A percentile compares a stretch with the other conserved stretches of the same genome.
Conservation (phyloP, 352 stramenopile genomes). For the Salisapilia sapeloensis region DNA sequence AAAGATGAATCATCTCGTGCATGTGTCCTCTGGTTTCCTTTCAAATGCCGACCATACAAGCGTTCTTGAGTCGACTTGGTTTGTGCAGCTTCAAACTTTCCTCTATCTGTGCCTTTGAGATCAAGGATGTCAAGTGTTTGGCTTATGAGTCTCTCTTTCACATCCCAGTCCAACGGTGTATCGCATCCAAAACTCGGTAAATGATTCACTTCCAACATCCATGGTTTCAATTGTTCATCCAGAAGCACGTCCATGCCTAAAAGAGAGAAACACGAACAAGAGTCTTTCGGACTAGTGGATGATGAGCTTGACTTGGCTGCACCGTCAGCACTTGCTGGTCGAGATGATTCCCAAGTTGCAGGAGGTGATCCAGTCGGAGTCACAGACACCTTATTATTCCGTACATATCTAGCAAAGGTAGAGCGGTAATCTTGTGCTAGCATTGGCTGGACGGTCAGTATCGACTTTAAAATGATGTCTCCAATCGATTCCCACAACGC, state of each 20-base stretch:
- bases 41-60: conserved; percentile 58
- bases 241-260: conserved; percentile 95
- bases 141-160: conserved; percentile 90
- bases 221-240: conserved; percentile 88
- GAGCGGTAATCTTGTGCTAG: conserved; percentile 86
- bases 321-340: conserved; percentile 7
- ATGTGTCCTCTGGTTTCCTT: too few species aligned
- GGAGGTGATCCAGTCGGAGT: conserved; percentile 3
- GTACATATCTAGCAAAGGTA: conserved; percentile 75
- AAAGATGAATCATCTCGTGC: too few species aligned
- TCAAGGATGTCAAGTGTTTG: conserved; percentile 84
- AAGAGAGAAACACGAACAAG: conserved; percentile 62
- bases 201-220: conserved; percentile 96
- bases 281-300: conserved; percentile 2
- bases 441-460: conserved; percentile 85
- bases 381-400: conserved; percentile 23
- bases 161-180: conserved; percentile 86
- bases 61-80: conserved; percentile 34
- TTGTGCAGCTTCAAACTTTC: conserved; percentile 50
- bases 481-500: conserved; percentile 85
- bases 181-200: conserved; percentile 92
- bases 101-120: conserved; percentile 61
- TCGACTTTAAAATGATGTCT: conserved; percentile 88
- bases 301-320: conserved; percentile 1
- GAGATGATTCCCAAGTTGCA: background rate